Conservation (phyloP, 495 filamentous ascomycete genomes). For the Xylaria telfairii region DNA sequence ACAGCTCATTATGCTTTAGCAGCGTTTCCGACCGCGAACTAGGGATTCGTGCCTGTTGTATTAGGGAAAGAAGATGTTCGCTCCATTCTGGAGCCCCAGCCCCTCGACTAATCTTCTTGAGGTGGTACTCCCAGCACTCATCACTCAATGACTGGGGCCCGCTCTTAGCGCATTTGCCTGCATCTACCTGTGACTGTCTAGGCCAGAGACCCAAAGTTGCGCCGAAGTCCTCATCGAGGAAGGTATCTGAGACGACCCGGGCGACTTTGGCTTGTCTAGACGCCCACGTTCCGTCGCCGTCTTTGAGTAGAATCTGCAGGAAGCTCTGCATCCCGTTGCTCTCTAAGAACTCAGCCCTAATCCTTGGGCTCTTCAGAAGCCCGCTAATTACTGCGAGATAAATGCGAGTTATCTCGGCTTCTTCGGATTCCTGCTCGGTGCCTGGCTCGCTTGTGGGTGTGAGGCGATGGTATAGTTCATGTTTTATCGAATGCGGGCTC, state of each 20-base stretch:
- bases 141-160: slow-evolving; percentile 29
- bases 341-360: slow-evolving; percentile 59
- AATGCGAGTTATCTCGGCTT: slow-evolving; percentile 30
- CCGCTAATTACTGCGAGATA: slow-evolving; percentile 44
- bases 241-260: slow-evolving; percentile 62
- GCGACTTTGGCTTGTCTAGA: slow-evolving; percentile 50
- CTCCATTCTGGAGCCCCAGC: slow-evolving; percentile 32
- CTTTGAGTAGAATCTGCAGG: slow-evolving; percentile 50
- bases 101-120: slow-evolving; percentile 34
- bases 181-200: slow-evolving; percentile 30
- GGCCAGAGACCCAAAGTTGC: slow-evolving; percentile 58
- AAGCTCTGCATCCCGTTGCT: slow-evolving; percentile 52
- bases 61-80: slow-evolving; percentile 24
- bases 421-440: slow-evolving; percentile 30
- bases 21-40: not conserved
- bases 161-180: slow-evolving; percentile 30
- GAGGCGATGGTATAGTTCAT: slow-evolving; percentile 41
- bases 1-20: slow-evolving; percentile 31
- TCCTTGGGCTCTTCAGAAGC: slow-evolving; percentile 48
- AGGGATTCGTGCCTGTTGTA: slow-evolving; percentile 8
- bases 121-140: slow-evolving; percentile 51
- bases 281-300: slow-evolving; percentile 45
- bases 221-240: slow-evolving; percentile 65
- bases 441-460: slow-evolving; percentile 35
- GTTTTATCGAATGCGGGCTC: slow-evolving; percentile 26